Evolutionary conservation across 2,329 filamentous ascomycete genomes (phyloP).

Genomic region (Apiospora hydei): DNA sequence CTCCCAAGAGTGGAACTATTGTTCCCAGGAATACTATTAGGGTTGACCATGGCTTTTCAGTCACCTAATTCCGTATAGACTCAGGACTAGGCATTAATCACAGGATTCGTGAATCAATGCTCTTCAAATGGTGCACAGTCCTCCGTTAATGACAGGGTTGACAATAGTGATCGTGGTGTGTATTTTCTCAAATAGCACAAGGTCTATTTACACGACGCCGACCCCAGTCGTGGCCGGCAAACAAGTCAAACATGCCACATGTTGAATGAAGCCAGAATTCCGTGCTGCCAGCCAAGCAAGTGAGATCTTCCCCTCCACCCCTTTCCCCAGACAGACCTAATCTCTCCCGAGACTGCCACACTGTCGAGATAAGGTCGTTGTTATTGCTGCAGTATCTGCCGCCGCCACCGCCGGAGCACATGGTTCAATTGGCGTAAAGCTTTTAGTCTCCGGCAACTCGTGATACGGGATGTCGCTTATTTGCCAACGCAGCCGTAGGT

Average conservation of each 20-base stretch:
- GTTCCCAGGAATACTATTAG: too few relatives aligned
- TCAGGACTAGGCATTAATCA: too few relatives aligned
- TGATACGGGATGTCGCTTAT: too few relatives aligned
- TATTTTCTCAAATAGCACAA: background rate
- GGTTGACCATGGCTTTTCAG: too few relatives aligned
- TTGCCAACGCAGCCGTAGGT: background rate
- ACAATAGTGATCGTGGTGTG: background rate
- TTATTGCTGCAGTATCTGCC: background rate
- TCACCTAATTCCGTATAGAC: too few relatives aligned
- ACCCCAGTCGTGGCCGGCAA: background rate
- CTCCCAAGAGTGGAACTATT: too few relatives aligned
- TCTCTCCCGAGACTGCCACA: background rate
- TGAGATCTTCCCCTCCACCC: background rate
- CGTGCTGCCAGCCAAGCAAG: background rate
- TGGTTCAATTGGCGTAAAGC: too few relatives aligned
- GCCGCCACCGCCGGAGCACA: too few relatives aligned
- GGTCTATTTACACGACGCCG: background rate
- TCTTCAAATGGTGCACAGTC: background rate
- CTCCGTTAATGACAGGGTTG: accelerated
- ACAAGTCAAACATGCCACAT: background rate
- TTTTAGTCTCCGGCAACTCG: background rate
- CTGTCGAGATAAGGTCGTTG: background rate
- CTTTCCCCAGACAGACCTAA: background rate
- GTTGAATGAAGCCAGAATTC: background rate
- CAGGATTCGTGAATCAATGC: too few relatives aligned